These are phyloP conservation scores for Tricladium varicosporioides DNA, from an alignment of 2,329 filamentous ascomycete species.

Conservation along the genomic window DNA sequence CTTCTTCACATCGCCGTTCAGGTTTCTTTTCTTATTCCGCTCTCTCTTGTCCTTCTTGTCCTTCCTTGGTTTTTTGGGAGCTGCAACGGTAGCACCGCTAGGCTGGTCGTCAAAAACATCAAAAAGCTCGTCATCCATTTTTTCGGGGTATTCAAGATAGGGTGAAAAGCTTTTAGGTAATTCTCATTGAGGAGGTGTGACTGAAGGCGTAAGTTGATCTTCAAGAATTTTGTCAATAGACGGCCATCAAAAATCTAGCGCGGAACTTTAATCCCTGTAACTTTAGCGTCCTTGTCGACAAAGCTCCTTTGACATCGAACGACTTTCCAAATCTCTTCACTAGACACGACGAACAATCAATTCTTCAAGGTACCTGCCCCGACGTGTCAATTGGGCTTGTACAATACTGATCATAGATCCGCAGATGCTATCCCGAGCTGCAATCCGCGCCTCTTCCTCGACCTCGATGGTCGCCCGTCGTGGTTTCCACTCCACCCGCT, in stretches of 20 bases:
- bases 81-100: slow-evolving; percentile 40
- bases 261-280: slow-evolving; percentile 8
- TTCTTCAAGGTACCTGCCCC: slow-evolving; percentile 23
- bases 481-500: slow-evolving; percentile 88
- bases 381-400: slow-evolving; percentile 40
- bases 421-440: slow-evolving; percentile 82
- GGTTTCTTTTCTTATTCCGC: slow-evolving; percentile 80
- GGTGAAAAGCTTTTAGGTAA: neutral
- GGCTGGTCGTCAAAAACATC: slow-evolving; percentile 74
- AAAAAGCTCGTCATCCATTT: slow-evolving; percentile 80
- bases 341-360: slow-evolving; percentile 19
- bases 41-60: slow-evolving; percentile 40
- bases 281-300: slow-evolving; percentile 7
- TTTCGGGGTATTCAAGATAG: slow-evolving; percentile 13
- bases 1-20: slow-evolving; percentile 72
- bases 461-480: slow-evolving; percentile 76
- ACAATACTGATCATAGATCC: slow-evolving; percentile 12
- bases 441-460: slow-evolving; percentile 56
- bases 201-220: neutral
- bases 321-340: slow-evolving; percentile 10
- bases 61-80: slow-evolving; percentile 33
- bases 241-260: neutral
- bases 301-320: slow-evolving; percentile 23
- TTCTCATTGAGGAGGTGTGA: neutral
- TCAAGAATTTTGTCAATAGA: neutral